Percentiles rank a stretch among this genome's conserved stretches.
Conservation (phyloP, 2,329 filamentous ascomycete species). For the Venturia aucupariae region DNA sequence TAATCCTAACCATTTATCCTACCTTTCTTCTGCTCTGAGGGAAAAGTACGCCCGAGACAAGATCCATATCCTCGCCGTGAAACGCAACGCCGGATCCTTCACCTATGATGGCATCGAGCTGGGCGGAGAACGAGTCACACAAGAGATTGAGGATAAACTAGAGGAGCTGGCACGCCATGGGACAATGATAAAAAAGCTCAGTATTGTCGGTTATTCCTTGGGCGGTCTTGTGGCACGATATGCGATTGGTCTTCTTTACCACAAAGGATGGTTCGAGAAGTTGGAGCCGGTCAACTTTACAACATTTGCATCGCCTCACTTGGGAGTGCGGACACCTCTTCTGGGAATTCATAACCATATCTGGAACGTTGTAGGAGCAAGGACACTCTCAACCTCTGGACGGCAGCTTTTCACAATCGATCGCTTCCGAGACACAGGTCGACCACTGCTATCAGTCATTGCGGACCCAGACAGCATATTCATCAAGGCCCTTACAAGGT, state of each 20-base stretch:
- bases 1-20: constrained; percentile 63
- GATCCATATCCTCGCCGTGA: constrained; percentile 61
- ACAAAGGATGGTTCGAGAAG: constrained; percentile 65
- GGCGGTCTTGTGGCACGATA: constrained; percentile 83
- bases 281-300: constrained; percentile 86
- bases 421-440: constrained; percentile 71
- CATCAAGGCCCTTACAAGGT: constrained; percentile 65
- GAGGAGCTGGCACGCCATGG: constrained; percentile 48
- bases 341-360: constrained; percentile 34
- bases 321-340: constrained; percentile 44
- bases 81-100: constrained; percentile 63
- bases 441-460: constrained; percentile 69
- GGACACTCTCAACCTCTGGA: constrained; percentile 73
- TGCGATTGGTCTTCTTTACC: constrained; percentile 72
- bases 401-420: constrained; percentile 83
- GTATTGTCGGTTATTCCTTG: constrained; percentile 80
- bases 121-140: constrained; percentile 56
- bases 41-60: constrained; percentile 51
- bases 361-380: constrained; percentile 72
- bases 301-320: constrained; percentile 73
- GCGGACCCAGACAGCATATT: constrained; percentile 82
- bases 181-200: constrained; percentile 68
- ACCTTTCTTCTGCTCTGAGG: constrained; percentile 57
- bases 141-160: constrained; percentile 53
- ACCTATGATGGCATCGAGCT: constrained; percentile 61